phyloP scores from a whole-genome alignment of 345 rosid species.

The Rhizophora mangle region DNA sequence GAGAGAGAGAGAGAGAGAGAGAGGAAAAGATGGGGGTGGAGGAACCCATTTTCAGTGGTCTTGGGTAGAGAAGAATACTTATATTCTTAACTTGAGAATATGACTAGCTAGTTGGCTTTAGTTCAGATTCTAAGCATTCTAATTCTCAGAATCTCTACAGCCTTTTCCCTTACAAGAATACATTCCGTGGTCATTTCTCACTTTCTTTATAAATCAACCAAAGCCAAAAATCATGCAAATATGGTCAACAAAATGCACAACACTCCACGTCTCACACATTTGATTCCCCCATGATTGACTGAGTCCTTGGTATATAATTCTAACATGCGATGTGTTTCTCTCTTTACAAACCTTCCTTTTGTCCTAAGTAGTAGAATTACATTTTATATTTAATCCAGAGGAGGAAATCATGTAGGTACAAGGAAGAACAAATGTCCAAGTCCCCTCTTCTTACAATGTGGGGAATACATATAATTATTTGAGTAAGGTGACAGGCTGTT shows the following conservation, averaged over 20 bases:
- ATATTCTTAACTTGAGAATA: conserved; percentile 80
- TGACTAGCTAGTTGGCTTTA: conserved; percentile 45
- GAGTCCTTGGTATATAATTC: conserved; percentile 27
- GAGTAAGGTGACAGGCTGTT: conserved; percentile 16
- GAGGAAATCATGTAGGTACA: conserved; percentile 51
- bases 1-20: conserved; percentile 32
- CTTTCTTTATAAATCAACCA: conserved; percentile 33
- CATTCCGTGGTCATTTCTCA: conserved; percentile 81
- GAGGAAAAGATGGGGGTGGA: conserved; percentile 19
- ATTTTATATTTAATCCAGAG: conserved; percentile 38
- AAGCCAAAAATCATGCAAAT: conserved; percentile 9
- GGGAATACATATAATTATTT: conserved; percentile 33
- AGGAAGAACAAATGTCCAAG: conserved; percentile 41
- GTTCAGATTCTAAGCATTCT: conserved; percentile 49
- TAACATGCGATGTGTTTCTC: conserved; percentile 28
- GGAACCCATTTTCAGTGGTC: conserved; percentile 56
- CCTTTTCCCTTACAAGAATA: conserved; percentile 40
- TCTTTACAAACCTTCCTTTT: conserved; percentile 18
- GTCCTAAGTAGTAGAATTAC: conserved; percentile 16
- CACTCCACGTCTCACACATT: conserved; percentile 29
- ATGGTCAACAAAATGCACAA: conserved; percentile 29
- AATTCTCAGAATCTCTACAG: conserved; percentile 41
- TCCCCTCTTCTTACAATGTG: conserved; percentile 32
- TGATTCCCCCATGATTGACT: conserved; percentile 34
- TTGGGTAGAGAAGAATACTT: conserved; percentile 56